Evolutionary conservation across 2,329 filamentous ascomycete species (phyloP), one percentile per base, ranked within the genome.

Genomic region (Drechslerella coelobrocha): DNA sequence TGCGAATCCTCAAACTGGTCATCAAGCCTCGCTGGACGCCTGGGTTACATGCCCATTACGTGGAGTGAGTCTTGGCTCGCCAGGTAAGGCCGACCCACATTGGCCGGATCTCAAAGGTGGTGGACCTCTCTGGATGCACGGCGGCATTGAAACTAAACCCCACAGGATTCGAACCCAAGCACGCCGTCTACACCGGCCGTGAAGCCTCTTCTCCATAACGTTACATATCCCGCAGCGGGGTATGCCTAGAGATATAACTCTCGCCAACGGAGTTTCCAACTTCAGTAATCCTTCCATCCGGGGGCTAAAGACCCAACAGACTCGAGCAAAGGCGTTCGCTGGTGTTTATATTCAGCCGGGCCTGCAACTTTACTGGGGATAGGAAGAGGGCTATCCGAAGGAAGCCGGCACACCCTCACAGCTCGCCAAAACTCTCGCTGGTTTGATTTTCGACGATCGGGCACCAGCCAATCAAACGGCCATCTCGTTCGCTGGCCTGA

Each of bases 301-400:
- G n/a, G n/a, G n/a, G n/a, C n/a, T n/a, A n/a, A n/a, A n/a, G n/a
- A n/a, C n/a, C n/a, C n/a, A n/a, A n/a, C n/a, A n/a, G n/a, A n/a
- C n/a, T n/a, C n/a, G n/a, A n/a, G n/a, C n/a, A n/a, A n/a, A n/a
- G n/a, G n/a, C n/a, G n/a, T n/a, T n/a, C n/a, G n/a, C n/a, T n/a
- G n/a, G n/a, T n/a, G n/a, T n/a, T 3, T 39, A 39, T 39, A 39
- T 39, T 14, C 4, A 39, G 7, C 29, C 29, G 6, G 12, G 29
- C 29, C n/a, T n/a, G n/a, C n/a, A n/a, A n/a, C n/a, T n/a, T n/a
- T n/a, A n/a, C n/a, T n/a, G n/a, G n/a, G n/a, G n/a, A n/a, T n/a
- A n/a, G n/a, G n/a, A n/a, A n/a, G n/a, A n/a, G n/a, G n/a, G 23
- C 43, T 7, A 48, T 48, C 43, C 43, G 43, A 19, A 48, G 43